Base-by-base conservation (phyloP, 768 basidiomycete species). In the Peribolospora baueri region DNA sequence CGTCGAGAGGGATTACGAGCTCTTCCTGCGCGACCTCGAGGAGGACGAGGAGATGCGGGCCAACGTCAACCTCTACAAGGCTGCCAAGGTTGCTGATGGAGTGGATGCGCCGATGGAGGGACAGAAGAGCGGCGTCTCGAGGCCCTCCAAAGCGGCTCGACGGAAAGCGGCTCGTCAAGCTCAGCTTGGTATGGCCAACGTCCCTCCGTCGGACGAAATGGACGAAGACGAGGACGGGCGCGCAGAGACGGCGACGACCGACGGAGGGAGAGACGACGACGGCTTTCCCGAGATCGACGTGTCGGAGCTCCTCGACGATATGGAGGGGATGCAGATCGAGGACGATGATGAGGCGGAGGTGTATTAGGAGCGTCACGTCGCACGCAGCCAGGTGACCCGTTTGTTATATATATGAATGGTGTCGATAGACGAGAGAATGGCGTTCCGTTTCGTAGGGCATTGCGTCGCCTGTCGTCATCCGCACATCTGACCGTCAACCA, bases 1-100 rank as follows among this genome's bases (percentile, higher is more conserved):
- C 72, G 84, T 97, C 56, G 88, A 95, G 61, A 80, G 85, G 65
- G 91, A 98, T 65, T 98, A 97, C 68, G 93, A 97, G 71, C 59
- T 84, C 52, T 98, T 98, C 77, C 70, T 97, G 68, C 76, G 82
- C 49, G 88, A 93, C 59, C 68, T 95, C 51, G 88, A 93, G 68
- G 91, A 97, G 67, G 90, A 95, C 68, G 80, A 80, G 25, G 90
- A 95, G 71, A 70, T 97, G 71, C 76, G 91, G 45, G 73, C 74
- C 5, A 77, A 77, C 7, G 80, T 97, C 61, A 90, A 93, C 68
- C 63, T 95, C 54, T 97, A 91, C 73, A 83, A 80, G 69, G 71
- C 76, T 3, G 65, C 69, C 59, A 54, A 45, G 4, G 36, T 53
- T 0, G 49, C 53, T 11, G 54, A 62, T 52, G 73, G 69, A 4